A percentile compares a stretch with the other conserved stretches of the same genome.
Evolutionary conservation across 2,329 filamentous ascomycete genomes (phyloP).

Genomic region (Akanthomyces muscarius): DNA sequence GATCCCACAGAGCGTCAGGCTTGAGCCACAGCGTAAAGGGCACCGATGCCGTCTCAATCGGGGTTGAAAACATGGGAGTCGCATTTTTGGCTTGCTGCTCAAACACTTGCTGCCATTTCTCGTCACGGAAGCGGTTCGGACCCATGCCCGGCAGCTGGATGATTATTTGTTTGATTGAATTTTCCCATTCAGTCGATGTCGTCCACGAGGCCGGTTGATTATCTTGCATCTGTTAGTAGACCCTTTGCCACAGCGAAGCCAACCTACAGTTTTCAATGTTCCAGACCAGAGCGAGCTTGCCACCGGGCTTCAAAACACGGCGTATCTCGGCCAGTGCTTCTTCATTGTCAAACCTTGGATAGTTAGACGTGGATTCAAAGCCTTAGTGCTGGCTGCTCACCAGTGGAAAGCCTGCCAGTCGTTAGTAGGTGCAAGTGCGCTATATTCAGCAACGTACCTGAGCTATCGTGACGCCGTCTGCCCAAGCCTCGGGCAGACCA

Average conservation of each 20-base stretch:
- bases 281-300: constrained; percentile 65
- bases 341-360: constrained; percentile 62
- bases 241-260: neutral
- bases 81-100: constrained; percentile 49
- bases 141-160: constrained; percentile 49
- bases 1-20: constrained; percentile 58
- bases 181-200: constrained; percentile 57
- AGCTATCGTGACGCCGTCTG: constrained; percentile 62
- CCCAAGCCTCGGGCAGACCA: constrained; percentile 52
- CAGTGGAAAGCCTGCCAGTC: constrained; percentile 49
- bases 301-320: constrained; percentile 58
- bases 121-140: constrained; percentile 61
- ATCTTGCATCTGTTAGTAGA: constrained; percentile 40
- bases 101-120: constrained; percentile 61
- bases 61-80: constrained; percentile 53
- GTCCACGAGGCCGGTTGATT: constrained; percentile 58
- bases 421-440: neutral
- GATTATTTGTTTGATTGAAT: constrained; percentile 56
- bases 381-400: constrained; percentile 32
- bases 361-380: neutral
- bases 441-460: constrained; percentile 49
- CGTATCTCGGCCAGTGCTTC: constrained; percentile 62
- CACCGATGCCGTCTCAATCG: constrained; percentile 54
- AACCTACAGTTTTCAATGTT: constrained; percentile 66
- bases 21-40: constrained; percentile 56